Evolutionary conservation across 2,329 filamentous ascomycete genomes (phyloP), one percentile per base, ranked within the genome.

Genomic region (Microcyclospora pomicola): DNA sequence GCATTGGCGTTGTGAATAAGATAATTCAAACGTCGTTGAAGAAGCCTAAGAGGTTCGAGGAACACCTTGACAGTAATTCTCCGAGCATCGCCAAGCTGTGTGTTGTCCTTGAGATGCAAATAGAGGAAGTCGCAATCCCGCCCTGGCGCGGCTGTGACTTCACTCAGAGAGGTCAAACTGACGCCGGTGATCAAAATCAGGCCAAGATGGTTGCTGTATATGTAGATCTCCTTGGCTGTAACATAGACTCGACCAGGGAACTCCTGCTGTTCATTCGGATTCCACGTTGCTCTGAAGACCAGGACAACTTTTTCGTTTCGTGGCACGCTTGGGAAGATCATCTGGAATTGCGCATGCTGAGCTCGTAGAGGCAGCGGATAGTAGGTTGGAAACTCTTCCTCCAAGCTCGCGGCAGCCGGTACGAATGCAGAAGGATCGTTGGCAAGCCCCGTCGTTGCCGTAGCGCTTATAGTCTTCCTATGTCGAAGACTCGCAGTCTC

Each of bases 151-250:
- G 83, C 83, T 15, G 85, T 95, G 31, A 96, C 84, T 59, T 96
- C 91, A 7, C 77, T 76, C 40, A 98, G 84, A 14, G 73, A 77
- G 38, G 78, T 72, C 40, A 98, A 68, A 38, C 72, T 76, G 36
- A 92, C 75, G 12, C 75, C 75, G 36, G 86, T 88, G 1, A 88
- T 82, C 28, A 94, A 70, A 1, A 96, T 81, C 5, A 98, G 71
- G 5, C 91, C 91, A 57, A 95, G 77, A 54, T 95, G 83, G 53
- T 96, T 82, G 50, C 87, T 92, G 61, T 95, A 98, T 55, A 98
- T 96, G 59, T 93, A 96, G 57, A 98, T 77, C 46, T 87, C 82
- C 44, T 80, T 77, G 0, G 80, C 71, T 1, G 88, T 96, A 42
- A 94, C 78, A 57, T 92, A 98, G 15, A 93, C 77, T 37, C 91